These are phyloP conservation scores for Bipolaris cookei DNA, from an alignment of 2,329 filamentous ascomycete species.

Conservation along the genomic window DNA sequence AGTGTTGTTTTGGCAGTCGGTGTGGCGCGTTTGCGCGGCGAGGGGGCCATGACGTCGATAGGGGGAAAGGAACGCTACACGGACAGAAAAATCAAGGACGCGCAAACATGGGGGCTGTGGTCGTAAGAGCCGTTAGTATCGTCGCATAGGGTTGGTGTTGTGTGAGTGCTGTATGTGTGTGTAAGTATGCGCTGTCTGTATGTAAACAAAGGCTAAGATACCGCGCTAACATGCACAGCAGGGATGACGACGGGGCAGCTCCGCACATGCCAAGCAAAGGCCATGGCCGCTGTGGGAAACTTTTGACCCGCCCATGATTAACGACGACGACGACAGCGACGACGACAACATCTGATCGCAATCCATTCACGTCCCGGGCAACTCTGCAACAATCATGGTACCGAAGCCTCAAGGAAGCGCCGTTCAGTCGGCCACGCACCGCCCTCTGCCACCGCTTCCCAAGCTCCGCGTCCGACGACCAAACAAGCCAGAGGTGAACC, in stretches of 20 bases:
- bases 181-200: neutral
- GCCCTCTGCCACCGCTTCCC: constrained; percentile 64
- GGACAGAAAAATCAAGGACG: neutral
- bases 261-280: constrained; percentile 19
- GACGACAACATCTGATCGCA: constrained; percentile 1
- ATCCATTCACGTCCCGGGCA: neutral
- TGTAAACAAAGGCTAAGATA: constrained; percentile 21
- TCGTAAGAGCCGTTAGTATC: constrained; percentile 10
- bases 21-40: constrained; percentile 39
- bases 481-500: constrained; percentile 66
- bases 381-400: constrained; percentile 37
- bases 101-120: constrained; percentile 12
- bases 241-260: constrained; percentile 12
- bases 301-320: constrained; percentile 15
- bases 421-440: constrained; percentile 49
- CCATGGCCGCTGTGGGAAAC: constrained; percentile 20
- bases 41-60: constrained; percentile 34
- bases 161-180: constrained; percentile 21
- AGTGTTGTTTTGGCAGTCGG: constrained; percentile 18
- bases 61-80: neutral
- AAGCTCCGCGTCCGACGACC: constrained; percentile 70
- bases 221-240: constrained; percentile 7
- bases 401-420: constrained; percentile 45
- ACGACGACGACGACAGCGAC: constrained; percentile 2
- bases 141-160: constrained; percentile 11